Evolutionary conservation across 116 monocot genomes (phyloP), one percentile per base, ranked within the genome.

Genomic region (Trichopus zeylanicus): DNA sequence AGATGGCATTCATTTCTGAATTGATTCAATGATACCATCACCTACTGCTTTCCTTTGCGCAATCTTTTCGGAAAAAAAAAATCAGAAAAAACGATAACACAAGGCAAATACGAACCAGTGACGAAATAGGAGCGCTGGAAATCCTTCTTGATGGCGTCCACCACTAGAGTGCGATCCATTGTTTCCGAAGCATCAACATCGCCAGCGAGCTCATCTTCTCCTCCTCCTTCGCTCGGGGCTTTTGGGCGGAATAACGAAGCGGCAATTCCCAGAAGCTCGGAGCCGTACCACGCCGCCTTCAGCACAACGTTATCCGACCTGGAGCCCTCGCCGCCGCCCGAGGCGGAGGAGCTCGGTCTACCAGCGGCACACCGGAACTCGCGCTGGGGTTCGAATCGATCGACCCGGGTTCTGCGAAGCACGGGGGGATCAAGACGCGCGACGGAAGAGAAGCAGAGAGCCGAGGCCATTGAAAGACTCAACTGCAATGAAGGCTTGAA

Each of bases 51-150:
- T n/a, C n/a, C n/a, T n/a, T n/a, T n/a, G n/a, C n/a, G n/a, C n/a
- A n/a, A n/a, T n/a, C n/a, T n/a, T n/a, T n/a, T n/a, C n/a, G n/a
- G n/a, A n/a, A n/a, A n/a, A n/a, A n/a, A n/a, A n/a, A n/a, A 7
- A 30, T 1, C 31, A 21, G 18, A 29, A 12, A 56, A 1, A 18
- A 57, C 28, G 4, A 13, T 15, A 0, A 39, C 26, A 26, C 1
- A 3, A 18, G 5, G 25, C 26, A 26, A 1, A 51, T 15, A 1
- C n/a, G 23, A 53, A 97, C 95, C 95, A 67, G 95, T 97, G 46
- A 97, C 91, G 56, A 97, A 97, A 60, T 97, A 90, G 20, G 84
- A 97, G 16, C 81, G 78, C 70, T 59, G 48, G 67, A 97, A 97
- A 38, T 90, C 95, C 37, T 72, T 67, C 56, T 84, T 90, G 65